Conservation (phyloP, 208 protist genomes). For the Crithidia sp. region DNA sequence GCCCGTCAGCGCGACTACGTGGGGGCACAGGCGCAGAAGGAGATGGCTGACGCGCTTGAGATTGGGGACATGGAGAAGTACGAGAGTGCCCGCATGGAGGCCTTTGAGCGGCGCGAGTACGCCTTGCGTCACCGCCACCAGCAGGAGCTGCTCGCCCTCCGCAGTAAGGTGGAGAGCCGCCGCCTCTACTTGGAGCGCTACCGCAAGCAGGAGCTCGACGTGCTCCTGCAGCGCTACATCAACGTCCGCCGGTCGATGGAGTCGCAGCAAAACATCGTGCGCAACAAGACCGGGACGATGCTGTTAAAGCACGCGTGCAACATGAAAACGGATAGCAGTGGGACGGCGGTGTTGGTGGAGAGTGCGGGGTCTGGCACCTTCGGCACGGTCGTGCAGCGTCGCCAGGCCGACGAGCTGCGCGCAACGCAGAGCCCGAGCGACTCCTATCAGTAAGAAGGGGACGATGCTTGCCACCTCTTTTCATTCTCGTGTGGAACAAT, state of each 20-base stretch:
- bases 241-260: slow-evolving; percentile 86
- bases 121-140: slow-evolving; percentile 72
- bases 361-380: slow-evolving; percentile 81
- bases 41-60: slow-evolving; percentile 79
- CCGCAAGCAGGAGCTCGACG: slow-evolving; percentile 87
- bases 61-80: slow-evolving; percentile 73
- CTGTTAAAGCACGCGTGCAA: slow-evolving; percentile 90
- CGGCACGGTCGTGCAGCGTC: slow-evolving; percentile 68
- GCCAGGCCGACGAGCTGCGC: slow-evolving; percentile 45
- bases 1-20: slow-evolving; percentile 90
- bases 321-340: slow-evolving; percentile 78
- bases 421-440: slow-evolving; percentile 8
- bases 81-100: slow-evolving; percentile 49
- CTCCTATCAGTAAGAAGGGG: neutral
- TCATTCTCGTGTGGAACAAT: too few relatives aligned
- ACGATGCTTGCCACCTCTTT: too few relatives aligned
- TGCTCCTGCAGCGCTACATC: slow-evolving; percentile 88
- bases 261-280: slow-evolving; percentile 89
- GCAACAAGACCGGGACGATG: slow-evolving; percentile 82
- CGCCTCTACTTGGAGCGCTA: slow-evolving; percentile 73
- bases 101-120: slow-evolving; percentile 72
- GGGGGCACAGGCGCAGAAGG: slow-evolving; percentile 79
- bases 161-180: slow-evolving; percentile 73
- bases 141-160: slow-evolving; percentile 85
- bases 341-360: slow-evolving; percentile 70